Evolutionary conservation across 305 asterid genomes (phyloP).

Genomic region (Coffea humblotiana): DNA sequence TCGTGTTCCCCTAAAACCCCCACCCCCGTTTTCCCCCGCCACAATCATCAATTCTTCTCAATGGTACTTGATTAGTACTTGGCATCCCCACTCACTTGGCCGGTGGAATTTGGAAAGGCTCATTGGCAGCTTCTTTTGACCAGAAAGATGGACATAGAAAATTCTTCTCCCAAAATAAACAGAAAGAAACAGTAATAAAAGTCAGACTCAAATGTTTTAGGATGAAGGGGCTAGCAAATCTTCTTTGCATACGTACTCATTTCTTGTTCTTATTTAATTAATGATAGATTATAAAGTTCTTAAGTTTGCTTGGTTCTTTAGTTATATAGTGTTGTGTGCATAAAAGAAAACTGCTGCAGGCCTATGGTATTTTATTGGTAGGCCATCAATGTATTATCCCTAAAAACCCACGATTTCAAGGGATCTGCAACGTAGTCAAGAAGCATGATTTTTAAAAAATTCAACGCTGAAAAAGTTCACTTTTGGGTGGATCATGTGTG

Average conservation of each 20-base stretch:
- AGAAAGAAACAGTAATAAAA: not conserved
- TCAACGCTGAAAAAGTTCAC: conserved; percentile 2
- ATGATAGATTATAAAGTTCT: not conserved
- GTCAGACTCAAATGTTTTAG: not conserved
- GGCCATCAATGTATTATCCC: conserved; percentile 13
- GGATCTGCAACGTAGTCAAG: conserved; percentile 10
- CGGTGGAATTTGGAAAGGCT: conserved; percentile 16
- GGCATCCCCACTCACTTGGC: not conserved
- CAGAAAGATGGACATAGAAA: not conserved
- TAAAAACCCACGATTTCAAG: conserved; percentile 2
- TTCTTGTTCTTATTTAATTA: not conserved
- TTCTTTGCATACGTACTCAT: not conserved
- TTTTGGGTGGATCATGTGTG: no score
- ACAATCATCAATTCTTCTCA: not conserved
- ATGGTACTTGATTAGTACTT: not conserved
- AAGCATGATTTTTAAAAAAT: not conserved
- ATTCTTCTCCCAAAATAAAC: not conserved
- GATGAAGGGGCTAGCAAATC: not conserved
- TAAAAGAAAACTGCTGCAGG: not conserved
- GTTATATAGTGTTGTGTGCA: no score
- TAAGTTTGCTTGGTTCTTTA: not conserved
- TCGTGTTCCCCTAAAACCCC: no score
- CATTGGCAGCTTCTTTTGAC: conserved; percentile 23
- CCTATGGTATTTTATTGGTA: conserved; percentile 1
- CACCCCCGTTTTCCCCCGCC: not conserved